Conservation (phyloP, 257 asterid species). For the Penstemon newberryi region DNA sequence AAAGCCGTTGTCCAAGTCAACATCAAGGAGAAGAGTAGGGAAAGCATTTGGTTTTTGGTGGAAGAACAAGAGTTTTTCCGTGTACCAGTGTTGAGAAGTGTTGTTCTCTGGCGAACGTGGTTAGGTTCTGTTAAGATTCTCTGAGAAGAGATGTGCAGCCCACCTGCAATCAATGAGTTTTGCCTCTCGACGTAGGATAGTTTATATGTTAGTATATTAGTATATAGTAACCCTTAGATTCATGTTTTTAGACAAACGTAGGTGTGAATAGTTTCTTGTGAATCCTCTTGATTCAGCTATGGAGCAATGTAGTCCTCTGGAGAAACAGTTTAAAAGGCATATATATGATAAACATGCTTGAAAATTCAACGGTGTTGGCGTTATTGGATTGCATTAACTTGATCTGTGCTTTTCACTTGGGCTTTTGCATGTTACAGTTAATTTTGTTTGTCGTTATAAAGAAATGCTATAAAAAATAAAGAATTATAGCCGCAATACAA, state of each 20-base stretch:
- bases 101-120: too few relatives aligned
- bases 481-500: too few relatives aligned
- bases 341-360: too few relatives aligned
- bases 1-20: constrained; percentile 64
- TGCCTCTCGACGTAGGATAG: too few relatives aligned
- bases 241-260: constrained; percentile 16
- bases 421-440: too few relatives aligned
- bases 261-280: constrained; percentile 44
- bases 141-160: constrained; percentile 27
- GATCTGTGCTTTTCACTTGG: too few relatives aligned
- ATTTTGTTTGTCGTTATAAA: too few relatives aligned
- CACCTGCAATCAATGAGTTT: neutral
- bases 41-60: constrained; percentile 65
- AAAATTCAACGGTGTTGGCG: too few relatives aligned
- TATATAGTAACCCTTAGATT: neutral
- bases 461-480: too few relatives aligned
- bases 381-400: too few relatives aligned
- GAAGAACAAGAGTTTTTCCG: constrained; percentile 74
- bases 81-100: constrained; percentile 52
- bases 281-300: constrained; percentile 25
- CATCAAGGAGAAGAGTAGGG: constrained; percentile 66
- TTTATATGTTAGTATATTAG: neutral
- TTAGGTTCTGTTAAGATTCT: too few relatives aligned
- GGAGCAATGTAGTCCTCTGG: constrained; percentile 2
- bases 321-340: too few relatives aligned